Evolutionary conservation across 2,329 filamentous ascomycete genomes (phyloP).

Genomic region (Gnomoniopsis sp.): DNA sequence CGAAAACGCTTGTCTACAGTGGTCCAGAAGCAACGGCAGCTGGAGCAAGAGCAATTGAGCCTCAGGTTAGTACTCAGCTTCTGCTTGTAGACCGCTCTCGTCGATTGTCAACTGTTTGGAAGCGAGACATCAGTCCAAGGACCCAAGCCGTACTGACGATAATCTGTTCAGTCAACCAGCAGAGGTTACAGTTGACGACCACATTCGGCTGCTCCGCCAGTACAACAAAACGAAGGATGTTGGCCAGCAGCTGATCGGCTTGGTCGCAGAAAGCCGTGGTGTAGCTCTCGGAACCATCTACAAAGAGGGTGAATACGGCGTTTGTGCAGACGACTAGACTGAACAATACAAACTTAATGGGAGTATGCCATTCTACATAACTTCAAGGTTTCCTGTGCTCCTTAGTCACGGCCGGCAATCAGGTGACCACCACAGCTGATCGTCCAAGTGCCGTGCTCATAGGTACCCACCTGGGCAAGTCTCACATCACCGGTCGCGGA

Average conservation of each 20-base stretch:
- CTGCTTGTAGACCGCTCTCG: neutral
- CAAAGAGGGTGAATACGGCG: slow-evolving; percentile 27
- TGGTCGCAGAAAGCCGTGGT: slow-evolving; percentile 33
- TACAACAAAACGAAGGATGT: slow-evolving; percentile 38
- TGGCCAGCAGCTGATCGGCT: slow-evolving; percentile 35
- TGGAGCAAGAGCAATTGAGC: neutral
- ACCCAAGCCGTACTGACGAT: neutral
- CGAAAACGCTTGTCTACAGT: neutral
- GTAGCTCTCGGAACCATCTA: slow-evolving; percentile 31
- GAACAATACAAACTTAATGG: too few species aligned
- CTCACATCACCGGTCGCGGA: too few species aligned
- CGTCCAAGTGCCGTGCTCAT: too few species aligned
- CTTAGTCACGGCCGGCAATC: too few species aligned
- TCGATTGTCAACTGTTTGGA: neutral
- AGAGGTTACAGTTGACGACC: slow-evolving; percentile 21
- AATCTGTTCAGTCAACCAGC: slow-evolving; percentile 19
- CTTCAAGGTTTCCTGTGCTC: too few species aligned
- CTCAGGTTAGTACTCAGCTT: neutral
- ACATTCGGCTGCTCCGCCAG: slow-evolving; percentile 28
- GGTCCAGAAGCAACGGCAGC: neutral
- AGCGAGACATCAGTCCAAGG: too few species aligned
- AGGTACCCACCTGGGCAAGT: too few species aligned
- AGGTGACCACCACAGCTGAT: too few species aligned
- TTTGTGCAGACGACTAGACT: slow-evolving; percentile 25
- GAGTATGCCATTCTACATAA: too few species aligned